Evolutionary conservation across 305 asterid species (phyloP), one percentile per base, ranked within the genome.

Genomic region (Fraxinus sp.): DNA sequence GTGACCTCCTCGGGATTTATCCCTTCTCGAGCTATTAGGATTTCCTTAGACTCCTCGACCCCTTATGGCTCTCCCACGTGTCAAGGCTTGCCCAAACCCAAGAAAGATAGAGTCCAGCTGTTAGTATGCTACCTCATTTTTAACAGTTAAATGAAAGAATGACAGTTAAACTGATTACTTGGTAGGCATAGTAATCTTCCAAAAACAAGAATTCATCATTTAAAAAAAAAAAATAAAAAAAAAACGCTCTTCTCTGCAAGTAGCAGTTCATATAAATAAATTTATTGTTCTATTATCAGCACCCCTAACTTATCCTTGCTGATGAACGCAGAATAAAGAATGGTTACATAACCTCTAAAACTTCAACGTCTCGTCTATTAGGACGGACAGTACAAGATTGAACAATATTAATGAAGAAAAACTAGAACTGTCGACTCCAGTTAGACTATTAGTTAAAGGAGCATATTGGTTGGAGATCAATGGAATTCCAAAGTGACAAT

Each of bases 391-490:
- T 49, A 49, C 62, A 14, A 49, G 62, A 49, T 49, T 49, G 62
- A 16, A 49, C 62, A 49, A 49, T 14, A 49, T 4, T 49, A 49
- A 49, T 14, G 20, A 49, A 14, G 20, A 49, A 16, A 16, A 49
- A 49, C 62, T 14, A 49, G 5, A 49, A 16, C 22, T 59, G 70
- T 59, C 70, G 70, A 59, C 70, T 59, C 70, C 13, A 24, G 0
- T 0, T 36, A 76, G 62, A 49, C 20, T 14, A 49, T 83, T 80
- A 90, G 86, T 77, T 88, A 83, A 91, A 93, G 43, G 72, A 88
- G 88, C 94, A 92, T 10, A 92, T 89, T 18, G 94, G 83, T 20
- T 89, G 93, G 75, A 90, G 94, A 84, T 93, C 96, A 52, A 93
- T 90, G 37, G 93, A 88, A 87, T 79, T 92, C 97, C 96, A 92